Evolutionary conservation across 148 eudicot species (phyloP), one percentile per base, ranked within the genome.

Genomic region (Pharnaceum exiguum): DNA sequence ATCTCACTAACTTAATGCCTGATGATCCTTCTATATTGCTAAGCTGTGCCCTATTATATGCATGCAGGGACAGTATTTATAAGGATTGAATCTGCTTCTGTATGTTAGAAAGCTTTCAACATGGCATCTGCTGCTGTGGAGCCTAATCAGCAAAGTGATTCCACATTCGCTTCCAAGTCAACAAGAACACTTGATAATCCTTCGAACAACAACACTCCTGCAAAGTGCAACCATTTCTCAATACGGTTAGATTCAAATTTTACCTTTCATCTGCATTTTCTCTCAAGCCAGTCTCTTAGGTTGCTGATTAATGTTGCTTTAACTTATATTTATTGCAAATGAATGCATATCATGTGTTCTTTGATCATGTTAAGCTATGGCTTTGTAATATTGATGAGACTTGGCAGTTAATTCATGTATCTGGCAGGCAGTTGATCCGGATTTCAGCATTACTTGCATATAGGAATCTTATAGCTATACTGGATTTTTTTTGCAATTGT

Each of bases 221-320:
- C 9, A 3, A 57, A 53, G 47, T 79, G 83, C 66, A 71, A 58
- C 32, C 80, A 75, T 65, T 79, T 79, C 53, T 79, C 83, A 18
- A 67, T 79, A 61, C 83, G 83, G 83, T 75, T 65, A 65, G 64
- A 39, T 37, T 30, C 24, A 31, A 16, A 44, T 6, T 61, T 51
- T 5, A 38, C 23, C 4, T 19, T 29, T 67, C 21, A 10, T 21
- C 42, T 19, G n/a, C 13, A 37, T 11, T 10, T 38, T 26, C n/a
- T 17, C 21, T 47, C 17, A 27, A 10, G 15, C n/a, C 21, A n/a
- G n/a, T n/a, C n/a, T n/a, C n/a, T n/a, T n/a, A n/a, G n/a, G n/a
- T n/a, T n/a, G n/a, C n/a, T n/a, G n/a, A n/a, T n/a, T n/a, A n/a
- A n/a, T n/a, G n/a, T n/a, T n/a, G n/a, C n/a, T n/a, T n/a, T n/a